Conservation (phyloP, 106 monocot species). For the Allium sativum region DNA sequence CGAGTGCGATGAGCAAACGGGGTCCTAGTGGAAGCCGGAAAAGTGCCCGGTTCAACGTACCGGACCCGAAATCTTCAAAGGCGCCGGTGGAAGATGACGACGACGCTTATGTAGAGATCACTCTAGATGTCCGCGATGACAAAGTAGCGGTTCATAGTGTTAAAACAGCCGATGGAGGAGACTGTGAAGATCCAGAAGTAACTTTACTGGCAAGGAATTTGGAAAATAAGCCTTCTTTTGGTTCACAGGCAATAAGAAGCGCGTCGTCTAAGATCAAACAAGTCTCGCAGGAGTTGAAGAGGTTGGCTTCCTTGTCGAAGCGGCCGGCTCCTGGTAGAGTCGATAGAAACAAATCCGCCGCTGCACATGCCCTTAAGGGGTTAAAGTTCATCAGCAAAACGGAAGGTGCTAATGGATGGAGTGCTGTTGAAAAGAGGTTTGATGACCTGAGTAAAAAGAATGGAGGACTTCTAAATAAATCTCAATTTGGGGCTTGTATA, state of each 20-base stretch:
- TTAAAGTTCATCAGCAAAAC: slow-evolving; percentile 81
- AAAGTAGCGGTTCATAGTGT: slow-evolving; percentile 97
- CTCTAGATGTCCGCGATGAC: slow-evolving; percentile 83
- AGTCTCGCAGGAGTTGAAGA: slow-evolving; percentile 66
- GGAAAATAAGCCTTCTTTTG: slow-evolving; percentile 44
- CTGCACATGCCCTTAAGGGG: slow-evolving; percentile 66
- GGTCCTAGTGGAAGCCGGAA: slow-evolving; percentile 17
- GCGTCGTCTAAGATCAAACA: slow-evolving; percentile 46
- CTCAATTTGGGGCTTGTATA: slow-evolving; percentile 79
- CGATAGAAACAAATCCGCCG: slow-evolving; percentile 62
- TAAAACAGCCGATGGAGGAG: slow-evolving; percentile 33
- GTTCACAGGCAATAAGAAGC: slow-evolving; percentile 22
- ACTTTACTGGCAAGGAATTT: slow-evolving; percentile 57
- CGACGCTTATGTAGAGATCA: slow-evolving; percentile 84
- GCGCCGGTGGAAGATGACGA: slow-evolving; percentile 20
- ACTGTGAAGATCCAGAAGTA: slow-evolving; percentile 60
- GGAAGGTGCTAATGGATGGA: slow-evolving; percentile 62
- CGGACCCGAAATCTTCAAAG: not conserved
- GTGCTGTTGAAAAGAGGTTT: slow-evolving; percentile 79
- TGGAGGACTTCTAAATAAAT: slow-evolving; percentile 33
- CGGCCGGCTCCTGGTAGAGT: slow-evolving; percentile 14
- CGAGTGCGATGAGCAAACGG: slow-evolving; percentile 63
- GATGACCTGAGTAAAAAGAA: slow-evolving; percentile 35
- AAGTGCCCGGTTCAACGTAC: slow-evolving; percentile 60
- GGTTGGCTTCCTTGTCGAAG: slow-evolving; percentile 34